A percentile compares a stretch with the other conserved stretches of the same genome.
Evolutionary conservation across 495 filamentous ascomycete genomes (phyloP).

Genomic region (Aspergillus bridgeri): DNA sequence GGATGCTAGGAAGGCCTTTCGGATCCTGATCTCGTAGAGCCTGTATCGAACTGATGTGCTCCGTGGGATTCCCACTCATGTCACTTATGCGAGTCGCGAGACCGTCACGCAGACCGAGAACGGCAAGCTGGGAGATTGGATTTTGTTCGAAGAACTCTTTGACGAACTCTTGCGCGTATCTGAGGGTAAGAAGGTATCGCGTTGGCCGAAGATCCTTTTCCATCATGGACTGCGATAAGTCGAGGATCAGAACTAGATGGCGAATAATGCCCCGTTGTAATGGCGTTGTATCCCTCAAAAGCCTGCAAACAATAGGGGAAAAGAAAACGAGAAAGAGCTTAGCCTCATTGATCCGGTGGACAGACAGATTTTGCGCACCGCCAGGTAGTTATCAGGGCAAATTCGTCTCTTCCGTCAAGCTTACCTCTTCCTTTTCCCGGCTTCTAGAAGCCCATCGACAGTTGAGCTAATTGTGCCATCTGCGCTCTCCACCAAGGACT

Average conservation of each 20-base stretch:
- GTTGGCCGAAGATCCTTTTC: conserved; percentile 93
- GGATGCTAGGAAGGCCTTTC: conserved; percentile 82
- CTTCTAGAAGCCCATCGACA: conserved; percentile 65
- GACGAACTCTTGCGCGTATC: conserved; percentile 84
- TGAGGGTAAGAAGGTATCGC: conserved; percentile 74
- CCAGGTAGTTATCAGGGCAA: not conserved
- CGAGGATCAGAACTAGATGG: conserved; percentile 86
- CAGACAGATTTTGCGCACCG: not conserved
- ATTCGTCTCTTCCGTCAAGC: conserved; percentile 5
- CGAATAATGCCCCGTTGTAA: conserved; percentile 95
- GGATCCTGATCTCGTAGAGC: conserved; percentile 72
- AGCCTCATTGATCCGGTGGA: conserved; percentile 5
- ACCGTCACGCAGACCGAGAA: conserved; percentile 89
- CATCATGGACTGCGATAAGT: conserved; percentile 87
- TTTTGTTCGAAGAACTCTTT: conserved; percentile 98
- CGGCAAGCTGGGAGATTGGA: conserved; percentile 91
- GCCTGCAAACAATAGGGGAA: conserved; percentile 36
- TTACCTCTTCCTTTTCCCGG: conserved; percentile 73
- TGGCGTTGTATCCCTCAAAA: conserved; percentile 89
- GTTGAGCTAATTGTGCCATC: conserved; percentile 71
- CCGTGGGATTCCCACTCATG: conserved; percentile 84
- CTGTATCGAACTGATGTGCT: conserved; percentile 76
- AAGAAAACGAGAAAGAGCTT: conserved; percentile 2
- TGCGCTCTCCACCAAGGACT: conserved; percentile 65
- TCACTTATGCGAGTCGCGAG: conserved; percentile 81